Percentiles rank a stretch among this genome's conserved stretches.
Conservation (phyloP, 2,329 filamentous ascomycete species). For the Trichoderma simmonsii region DNA sequence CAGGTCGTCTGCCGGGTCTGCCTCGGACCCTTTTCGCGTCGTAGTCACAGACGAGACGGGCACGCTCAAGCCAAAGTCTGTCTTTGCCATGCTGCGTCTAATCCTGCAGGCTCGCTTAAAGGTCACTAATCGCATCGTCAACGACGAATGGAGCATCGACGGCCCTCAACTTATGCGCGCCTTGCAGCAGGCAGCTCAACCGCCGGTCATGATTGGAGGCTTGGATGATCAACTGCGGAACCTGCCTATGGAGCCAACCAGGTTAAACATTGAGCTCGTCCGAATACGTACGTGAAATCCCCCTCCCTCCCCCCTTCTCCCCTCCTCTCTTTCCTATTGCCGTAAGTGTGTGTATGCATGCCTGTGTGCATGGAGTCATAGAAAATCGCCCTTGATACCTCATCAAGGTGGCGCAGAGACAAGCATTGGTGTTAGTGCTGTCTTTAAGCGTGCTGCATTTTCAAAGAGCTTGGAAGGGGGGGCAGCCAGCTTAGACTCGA, state of each 20-base stretch:
- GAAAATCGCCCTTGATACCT: background rate
- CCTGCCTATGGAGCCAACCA: constrained; percentile 41
- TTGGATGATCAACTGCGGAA: constrained; percentile 38
- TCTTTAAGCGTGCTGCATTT: background rate
- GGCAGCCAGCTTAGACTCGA: background rate
- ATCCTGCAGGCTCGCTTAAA: constrained; percentile 32
- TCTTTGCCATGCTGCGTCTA: constrained; percentile 29
- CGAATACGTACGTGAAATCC: constrained; percentile 40
- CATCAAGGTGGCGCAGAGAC: background rate
- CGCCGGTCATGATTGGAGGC: constrained; percentile 25
- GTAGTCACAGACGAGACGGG: constrained; percentile 28
- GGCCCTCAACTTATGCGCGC: constrained; percentile 27
- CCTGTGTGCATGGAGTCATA: background rate
- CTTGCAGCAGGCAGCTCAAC: constrained; percentile 23
- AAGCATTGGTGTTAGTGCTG: background rate
- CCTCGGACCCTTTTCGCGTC: constrained; percentile 22
- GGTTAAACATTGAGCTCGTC: constrained; percentile 47
- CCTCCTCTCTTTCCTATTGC: background rate
- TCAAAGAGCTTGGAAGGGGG: background rate
- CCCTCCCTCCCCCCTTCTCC: background rate
- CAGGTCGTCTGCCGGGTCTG: background rate
- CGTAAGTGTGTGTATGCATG: background rate
- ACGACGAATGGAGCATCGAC: constrained; percentile 33
- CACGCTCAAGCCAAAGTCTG: constrained; percentile 26
- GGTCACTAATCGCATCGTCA: constrained; percentile 29